Evolutionary conservation across 2,329 filamentous ascomycete species (phyloP), one percentile per base, ranked within the genome.

Genomic region (Aspergillus sclerotialis): DNA sequence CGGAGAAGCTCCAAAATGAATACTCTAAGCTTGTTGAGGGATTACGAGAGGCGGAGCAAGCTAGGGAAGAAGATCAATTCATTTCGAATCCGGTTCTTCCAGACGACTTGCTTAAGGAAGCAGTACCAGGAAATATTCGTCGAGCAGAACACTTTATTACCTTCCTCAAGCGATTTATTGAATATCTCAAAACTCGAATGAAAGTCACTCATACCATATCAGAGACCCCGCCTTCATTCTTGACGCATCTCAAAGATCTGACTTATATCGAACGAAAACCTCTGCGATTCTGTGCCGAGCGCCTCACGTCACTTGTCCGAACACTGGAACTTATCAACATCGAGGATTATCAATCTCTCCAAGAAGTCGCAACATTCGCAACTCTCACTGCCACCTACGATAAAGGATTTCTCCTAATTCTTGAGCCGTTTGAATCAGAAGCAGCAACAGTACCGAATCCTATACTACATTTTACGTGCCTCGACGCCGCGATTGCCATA

Each of bases 231-330:
- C 83, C 85, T 2, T 95, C 90, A 0, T 98, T 98, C 58, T 72
- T 98, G 7, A 78, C 84, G 11, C 90, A 98, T 66, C 70, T 98
- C 5, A 93, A 86, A 55, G 92, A 98, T 47, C 80, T 94, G 37
- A 98, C 93, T 0, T 98, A 94, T 54, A 98, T 98, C 51, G 92
- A 98, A 58, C 87, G 87, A 59, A 98, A 98, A 51, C 92, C 92
- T 0, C 63, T 98, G 8, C 74, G 69, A 31, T 98, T 98, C 61
- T 98, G 93, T 55, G 88, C 92, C 0, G 93, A 98, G 63, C 80
- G 92, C 25, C 68, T 98, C 9, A 94, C 92, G 1, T 98, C 90
- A 1, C 78, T 98, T 5, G 90, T 98, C 12, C 77, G 93, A 38
- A 98, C 92, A 0, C 74, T 98, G 11, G 92, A 98, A 60, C 78